These are phyloP conservation scores for Heterobasidion irregulare DNA, from an alignment of 1,284 basidiomycete species.

Conservation along the genomic window DNA sequence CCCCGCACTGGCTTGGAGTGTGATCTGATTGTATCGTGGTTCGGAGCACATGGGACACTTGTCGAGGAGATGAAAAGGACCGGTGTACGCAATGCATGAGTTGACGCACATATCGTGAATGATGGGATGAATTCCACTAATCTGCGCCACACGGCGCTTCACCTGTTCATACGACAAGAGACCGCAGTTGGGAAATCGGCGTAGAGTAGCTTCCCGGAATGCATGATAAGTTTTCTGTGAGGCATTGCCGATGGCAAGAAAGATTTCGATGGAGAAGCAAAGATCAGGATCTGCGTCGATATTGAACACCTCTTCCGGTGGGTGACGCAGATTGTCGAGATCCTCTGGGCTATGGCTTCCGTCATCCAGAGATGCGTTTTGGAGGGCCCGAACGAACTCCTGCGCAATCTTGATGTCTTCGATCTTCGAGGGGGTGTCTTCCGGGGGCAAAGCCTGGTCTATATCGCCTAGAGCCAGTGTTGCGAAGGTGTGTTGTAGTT, in stretches of 20 bases:
- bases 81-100: constrained; percentile 19
- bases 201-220: neutral
- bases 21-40: constrained; percentile 14
- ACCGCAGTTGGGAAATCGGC: neutral
- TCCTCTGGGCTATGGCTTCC: neutral
- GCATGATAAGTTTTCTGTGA: neutral
- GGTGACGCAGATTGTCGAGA: neutral
- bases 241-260: neutral
- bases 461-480: too few species aligned
- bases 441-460: too few species aligned
- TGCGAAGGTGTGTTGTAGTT: too few species aligned
- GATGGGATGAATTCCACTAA: constrained; percentile 18
- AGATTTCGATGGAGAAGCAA: neutral
- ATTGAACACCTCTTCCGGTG: neutral
- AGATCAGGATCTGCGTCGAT: neutral
- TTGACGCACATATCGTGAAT: constrained; percentile 22
- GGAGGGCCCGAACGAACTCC: neutral
- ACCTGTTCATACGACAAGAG: constrained; percentile 16
- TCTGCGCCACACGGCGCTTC: constrained; percentile 11
- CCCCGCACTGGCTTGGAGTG: neutral
- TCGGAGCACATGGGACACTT: constrained; percentile 17
- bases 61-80: constrained; percentile 13
- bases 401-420: neutral
- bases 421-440: too few species aligned
- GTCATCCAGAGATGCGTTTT: neutral